phyloP scores from a whole-genome alignment of 306 rosid genomes.

The Sicyos baderoa region DNA sequence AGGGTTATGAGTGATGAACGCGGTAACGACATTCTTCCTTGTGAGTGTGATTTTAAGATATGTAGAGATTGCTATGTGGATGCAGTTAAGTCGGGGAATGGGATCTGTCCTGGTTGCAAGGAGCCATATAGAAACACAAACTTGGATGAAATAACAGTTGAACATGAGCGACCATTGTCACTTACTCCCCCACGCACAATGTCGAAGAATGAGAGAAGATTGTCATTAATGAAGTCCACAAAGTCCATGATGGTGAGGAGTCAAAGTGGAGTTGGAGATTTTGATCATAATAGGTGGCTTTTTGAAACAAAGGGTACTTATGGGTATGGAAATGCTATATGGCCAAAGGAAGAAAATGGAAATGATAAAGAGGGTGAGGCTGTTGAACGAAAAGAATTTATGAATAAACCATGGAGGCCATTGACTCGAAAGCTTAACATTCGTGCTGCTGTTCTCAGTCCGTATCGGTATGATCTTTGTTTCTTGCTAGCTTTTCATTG shows the following conservation, averaged over 20 bases:
- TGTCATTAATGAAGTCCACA: slow-evolving; percentile 79
- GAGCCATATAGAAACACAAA: slow-evolving; percentile 72
- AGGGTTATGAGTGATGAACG: slow-evolving; percentile 84
- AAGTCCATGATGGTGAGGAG: slow-evolving; percentile 35
- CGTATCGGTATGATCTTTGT: slow-evolving; percentile 52
- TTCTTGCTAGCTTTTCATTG: neutral
- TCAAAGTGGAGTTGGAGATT: slow-evolving; percentile 44
- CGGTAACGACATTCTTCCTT: slow-evolving; percentile 76
- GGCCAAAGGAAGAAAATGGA: slow-evolving; percentile 81
- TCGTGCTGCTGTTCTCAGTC: slow-evolving; percentile 87
- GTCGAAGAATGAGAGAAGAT: slow-evolving; percentile 79
- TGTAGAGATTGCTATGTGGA: slow-evolving; percentile 85
- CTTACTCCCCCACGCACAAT: slow-evolving; percentile 57
- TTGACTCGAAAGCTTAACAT: slow-evolving; percentile 77
- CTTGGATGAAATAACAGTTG: slow-evolving; percentile 58
- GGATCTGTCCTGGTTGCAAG: slow-evolving; percentile 80
- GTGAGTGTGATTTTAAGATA: slow-evolving; percentile 92
- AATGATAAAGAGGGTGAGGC: slow-evolving; percentile 34
- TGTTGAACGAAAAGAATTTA: slow-evolving; percentile 52
- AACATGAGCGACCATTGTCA: slow-evolving; percentile 46
- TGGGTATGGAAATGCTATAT: slow-evolving; percentile 96
- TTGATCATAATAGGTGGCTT: slow-evolving; percentile 87
- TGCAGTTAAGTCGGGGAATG: slow-evolving; percentile 66
- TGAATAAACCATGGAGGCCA: slow-evolving; percentile 84
- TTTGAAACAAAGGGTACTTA: slow-evolving; percentile 90